Percentiles rank a stretch among this genome's conserved stretches.
Evolutionary conservation across 805 yeast species (phyloP).

Genomic region (Candida broadrunensis): DNA sequence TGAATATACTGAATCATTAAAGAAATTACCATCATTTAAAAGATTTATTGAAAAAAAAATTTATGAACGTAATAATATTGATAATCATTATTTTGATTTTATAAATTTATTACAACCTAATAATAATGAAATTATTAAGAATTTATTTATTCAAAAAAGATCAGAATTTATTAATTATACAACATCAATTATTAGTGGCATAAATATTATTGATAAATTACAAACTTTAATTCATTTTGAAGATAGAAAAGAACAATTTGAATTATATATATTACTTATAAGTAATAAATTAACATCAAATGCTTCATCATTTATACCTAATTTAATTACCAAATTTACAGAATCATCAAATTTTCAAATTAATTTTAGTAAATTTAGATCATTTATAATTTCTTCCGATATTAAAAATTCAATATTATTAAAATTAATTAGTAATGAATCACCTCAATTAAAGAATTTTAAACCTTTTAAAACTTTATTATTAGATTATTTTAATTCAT

Average conservation of each 20-base stretch:
- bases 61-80: conserved; percentile 6
- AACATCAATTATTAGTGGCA: conserved; percentile 19
- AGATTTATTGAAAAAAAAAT: conserved; percentile 24
- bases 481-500: not conserved
- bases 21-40: conserved; percentile 37
- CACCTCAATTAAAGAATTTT: too few species aligned
- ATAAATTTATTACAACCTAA: conserved; percentile 6
- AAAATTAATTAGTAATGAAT: not conserved
- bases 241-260: conserved; percentile 20
- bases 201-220: conserved; percentile 19
- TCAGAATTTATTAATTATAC: not conserved
- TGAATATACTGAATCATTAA: conserved; percentile 20
- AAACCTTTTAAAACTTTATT: not conserved
- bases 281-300: conserved; percentile 17
- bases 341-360: not conserved
- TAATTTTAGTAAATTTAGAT: not conserved
- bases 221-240: conserved; percentile 5
- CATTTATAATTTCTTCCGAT: not conserved
- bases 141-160: conserved; percentile 4
- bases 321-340: not conserved
- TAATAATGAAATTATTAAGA: conserved; percentile 6
- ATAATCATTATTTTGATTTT: too few species aligned
- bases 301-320: not conserved
- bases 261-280: conserved; percentile 29
- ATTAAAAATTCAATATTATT: not conserved